These are phyloP conservation scores for Arthrobotrys pseudoclavata DNA, from an alignment of 2,329 filamentous ascomycete genomes.

Conservation along the genomic window DNA sequence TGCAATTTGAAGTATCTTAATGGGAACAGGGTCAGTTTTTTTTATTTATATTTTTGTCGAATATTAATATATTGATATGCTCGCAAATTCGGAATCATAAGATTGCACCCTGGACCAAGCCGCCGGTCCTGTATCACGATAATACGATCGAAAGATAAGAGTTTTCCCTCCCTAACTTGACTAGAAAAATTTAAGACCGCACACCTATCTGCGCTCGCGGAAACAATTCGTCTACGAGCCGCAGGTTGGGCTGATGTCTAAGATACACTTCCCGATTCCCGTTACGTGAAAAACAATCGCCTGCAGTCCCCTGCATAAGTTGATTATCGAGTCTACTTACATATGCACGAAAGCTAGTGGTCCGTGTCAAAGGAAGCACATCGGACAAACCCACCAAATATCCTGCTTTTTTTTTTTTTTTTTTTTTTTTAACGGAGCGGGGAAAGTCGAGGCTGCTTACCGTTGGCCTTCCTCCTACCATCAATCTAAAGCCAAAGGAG, in stretches of 20 bases:
- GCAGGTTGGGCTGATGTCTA: constrained; percentile 12
- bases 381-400: constrained; percentile 14
- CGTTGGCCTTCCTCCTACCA: constrained; percentile 5
- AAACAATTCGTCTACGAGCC: constrained; percentile 22
- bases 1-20: constrained; percentile 1
- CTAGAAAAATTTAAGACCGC: neutral
- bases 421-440: constrained; percentile 5
- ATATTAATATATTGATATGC: constrained; percentile 5
- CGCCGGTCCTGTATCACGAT: constrained; percentile 28
- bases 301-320: constrained; percentile 51
- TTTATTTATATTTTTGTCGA: neutral
- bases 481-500: constrained; percentile 23
- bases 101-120: neutral
- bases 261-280: constrained; percentile 36
- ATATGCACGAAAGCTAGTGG: constrained; percentile 47
- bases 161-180: neutral
- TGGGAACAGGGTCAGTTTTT: neutral
- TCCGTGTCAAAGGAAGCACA: constrained; percentile 24
- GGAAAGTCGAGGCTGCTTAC: constrained; percentile 3
- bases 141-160: constrained; percentile 33
- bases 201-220: constrained; percentile 12
- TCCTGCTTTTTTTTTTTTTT: constrained; percentile 11
- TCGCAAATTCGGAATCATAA: constrained; percentile 39
- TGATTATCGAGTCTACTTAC: constrained; percentile 16
- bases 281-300: constrained; percentile 38